A percentile compares a stretch with the other conserved stretches of the same genome.
Evolutionary conservation across 176 grass and related monocot genomes (phyloP).

Genomic region (Tuctoria greenei): DNA sequence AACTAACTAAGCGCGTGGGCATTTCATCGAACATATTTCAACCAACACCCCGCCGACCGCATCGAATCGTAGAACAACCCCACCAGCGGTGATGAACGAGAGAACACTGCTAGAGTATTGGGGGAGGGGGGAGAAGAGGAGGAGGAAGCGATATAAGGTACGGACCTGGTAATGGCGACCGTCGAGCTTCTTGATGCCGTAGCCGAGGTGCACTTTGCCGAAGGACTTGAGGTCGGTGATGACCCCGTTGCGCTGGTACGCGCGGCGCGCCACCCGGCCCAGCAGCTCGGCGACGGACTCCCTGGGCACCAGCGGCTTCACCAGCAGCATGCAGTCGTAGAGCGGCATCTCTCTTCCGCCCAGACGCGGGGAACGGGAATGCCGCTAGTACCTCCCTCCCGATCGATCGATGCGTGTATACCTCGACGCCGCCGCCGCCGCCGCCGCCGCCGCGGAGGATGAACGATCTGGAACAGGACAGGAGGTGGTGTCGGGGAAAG

Average conservation of each 20-base stretch:
- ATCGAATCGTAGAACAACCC: neutral
- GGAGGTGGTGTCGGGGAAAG: neutral
- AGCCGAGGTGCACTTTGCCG: slow-evolving; percentile 60
- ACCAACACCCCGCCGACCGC: neutral
- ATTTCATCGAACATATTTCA: slow-evolving; percentile 36
- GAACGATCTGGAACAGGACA: neutral
- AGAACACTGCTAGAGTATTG: neutral
- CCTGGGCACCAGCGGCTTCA: slow-evolving; percentile 57
- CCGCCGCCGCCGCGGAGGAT: too few species aligned
- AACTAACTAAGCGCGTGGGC: neutral
- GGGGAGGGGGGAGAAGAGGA: too few species aligned
- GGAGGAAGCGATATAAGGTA: neutral
- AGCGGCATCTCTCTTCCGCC: slow-evolving; percentile 61
- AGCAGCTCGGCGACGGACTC: slow-evolving; percentile 61
- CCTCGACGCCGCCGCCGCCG: slow-evolving; percentile 24
- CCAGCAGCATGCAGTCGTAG: slow-evolving; percentile 81
- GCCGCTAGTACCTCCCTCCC: neutral
- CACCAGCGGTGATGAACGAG: neutral
- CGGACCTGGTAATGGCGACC: slow-evolving; percentile 78
- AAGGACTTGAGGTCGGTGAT: slow-evolving; percentile 90
- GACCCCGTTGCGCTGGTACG: slow-evolving; percentile 78
- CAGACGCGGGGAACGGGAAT: neutral
- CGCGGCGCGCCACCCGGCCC: slow-evolving; percentile 54
- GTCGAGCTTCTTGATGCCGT: slow-evolving; percentile 87
- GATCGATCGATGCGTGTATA: neutral